Evolutionary conservation across 2,329 filamentous ascomycete species (phyloP).

Genomic region (Fusarium duplospermum): DNA sequence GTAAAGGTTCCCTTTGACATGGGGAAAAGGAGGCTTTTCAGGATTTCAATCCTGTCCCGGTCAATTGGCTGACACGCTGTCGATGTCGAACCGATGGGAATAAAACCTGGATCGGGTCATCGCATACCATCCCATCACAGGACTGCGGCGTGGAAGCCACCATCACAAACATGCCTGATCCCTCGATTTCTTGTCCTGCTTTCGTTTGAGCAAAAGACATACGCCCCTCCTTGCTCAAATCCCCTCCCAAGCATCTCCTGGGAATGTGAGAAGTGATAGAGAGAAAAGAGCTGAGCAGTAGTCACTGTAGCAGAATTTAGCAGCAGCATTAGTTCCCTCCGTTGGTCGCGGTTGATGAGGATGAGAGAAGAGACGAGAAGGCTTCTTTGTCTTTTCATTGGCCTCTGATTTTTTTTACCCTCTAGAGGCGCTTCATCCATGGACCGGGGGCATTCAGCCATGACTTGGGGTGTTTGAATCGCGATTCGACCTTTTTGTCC

Average conservation of each 20-base stretch:
- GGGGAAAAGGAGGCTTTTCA: slow-evolving; percentile 15
- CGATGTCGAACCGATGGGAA: slow-evolving; percentile 21
- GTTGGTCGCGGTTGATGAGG: slow-evolving; percentile 9
- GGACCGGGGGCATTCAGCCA: slow-evolving; percentile 8
- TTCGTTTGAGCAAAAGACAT: not conserved
- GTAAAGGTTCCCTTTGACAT: slow-evolving; percentile 5
- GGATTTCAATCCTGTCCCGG: slow-evolving; percentile 6
- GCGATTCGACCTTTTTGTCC: slow-evolving; percentile 13
- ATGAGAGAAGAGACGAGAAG: slow-evolving; percentile 34
- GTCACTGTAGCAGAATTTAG: slow-evolving; percentile 17
- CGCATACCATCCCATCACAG: slow-evolving; percentile 11
- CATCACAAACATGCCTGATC: slow-evolving; percentile 25
- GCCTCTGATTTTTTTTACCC: not conserved
- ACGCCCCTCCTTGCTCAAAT: slow-evolving; percentile 1
- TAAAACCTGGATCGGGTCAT: slow-evolving; percentile 29
- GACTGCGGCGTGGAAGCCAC: slow-evolving; percentile 24
- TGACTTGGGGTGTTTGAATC: slow-evolving; percentile 1
- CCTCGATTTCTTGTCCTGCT: slow-evolving; percentile 1
- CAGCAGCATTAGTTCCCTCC: slow-evolving; percentile 18
- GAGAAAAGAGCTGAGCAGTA: slow-evolving; percentile 4
- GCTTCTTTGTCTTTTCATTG: slow-evolving; percentile 15
- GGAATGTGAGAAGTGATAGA: slow-evolving; percentile 34
- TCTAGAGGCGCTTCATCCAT: slow-evolving; percentile 8
- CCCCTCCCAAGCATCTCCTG: slow-evolving; percentile 1
- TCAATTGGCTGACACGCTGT: slow-evolving; percentile 22